Percentiles rank a stretch among this genome's conserved stretches.
These are phyloP conservation scores for Ajuga reptans DNA, from an alignment of 305 asterid species.

Conservation along the genomic window DNA sequence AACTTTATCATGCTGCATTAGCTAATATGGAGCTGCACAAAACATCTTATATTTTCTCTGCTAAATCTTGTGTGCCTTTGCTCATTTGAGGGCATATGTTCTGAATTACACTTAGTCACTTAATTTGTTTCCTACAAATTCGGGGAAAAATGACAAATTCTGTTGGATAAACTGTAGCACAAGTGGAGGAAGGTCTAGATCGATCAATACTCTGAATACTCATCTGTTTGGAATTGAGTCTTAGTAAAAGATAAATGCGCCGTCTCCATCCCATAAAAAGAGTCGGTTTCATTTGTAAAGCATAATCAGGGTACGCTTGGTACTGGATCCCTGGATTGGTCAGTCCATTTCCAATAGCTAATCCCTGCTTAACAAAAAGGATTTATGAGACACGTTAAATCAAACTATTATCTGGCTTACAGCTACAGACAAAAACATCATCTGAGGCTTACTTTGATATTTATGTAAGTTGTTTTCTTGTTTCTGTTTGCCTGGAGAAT, in stretches of 20 bases:
- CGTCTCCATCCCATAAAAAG: no score
- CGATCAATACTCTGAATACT: no score
- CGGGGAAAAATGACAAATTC: no score
- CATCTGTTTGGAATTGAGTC: no score
- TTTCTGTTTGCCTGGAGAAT: slow-evolving; percentile 57
- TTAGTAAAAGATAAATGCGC: no score
- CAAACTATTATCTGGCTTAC: no score
- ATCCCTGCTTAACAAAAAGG: slow-evolving; percentile 59
- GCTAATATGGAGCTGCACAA: background rate
- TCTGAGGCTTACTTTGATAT: slow-evolving; percentile 29
- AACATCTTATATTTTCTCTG: background rate
- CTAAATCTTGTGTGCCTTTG: background rate
- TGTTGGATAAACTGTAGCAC: no score
- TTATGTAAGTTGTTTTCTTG: slow-evolving; percentile 46
- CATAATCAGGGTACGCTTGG: slow-evolving; percentile 54
- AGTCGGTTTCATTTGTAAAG: slow-evolving; percentile 48
- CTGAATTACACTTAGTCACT: background rate
- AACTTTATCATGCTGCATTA: background rate
- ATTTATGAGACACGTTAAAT: no score
- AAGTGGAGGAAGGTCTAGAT: no score
- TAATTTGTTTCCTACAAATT: no score
- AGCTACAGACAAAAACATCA: no score
- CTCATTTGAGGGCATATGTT: background rate
- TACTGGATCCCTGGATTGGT: slow-evolving; percentile 67
- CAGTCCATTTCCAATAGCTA: slow-evolving; percentile 74